phyloP scores from a whole-genome alignment of 768 basidiomycete species.

The Dioszegia crocea region DNA sequence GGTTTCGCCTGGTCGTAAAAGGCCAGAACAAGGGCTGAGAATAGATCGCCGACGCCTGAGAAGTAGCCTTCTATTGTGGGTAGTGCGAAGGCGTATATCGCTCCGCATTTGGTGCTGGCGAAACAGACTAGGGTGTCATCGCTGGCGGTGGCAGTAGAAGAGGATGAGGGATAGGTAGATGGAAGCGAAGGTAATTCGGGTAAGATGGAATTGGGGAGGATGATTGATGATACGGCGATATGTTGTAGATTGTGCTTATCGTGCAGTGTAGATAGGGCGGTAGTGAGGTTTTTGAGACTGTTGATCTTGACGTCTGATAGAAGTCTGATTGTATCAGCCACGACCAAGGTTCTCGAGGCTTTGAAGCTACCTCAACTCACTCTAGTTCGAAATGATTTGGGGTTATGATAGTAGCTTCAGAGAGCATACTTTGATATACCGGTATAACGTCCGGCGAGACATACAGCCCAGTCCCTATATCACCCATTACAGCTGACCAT shows the following conservation, averaged over 20 bases:
- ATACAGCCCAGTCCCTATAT: slow-evolving; percentile 74
- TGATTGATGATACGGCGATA: slow-evolving; percentile 88
- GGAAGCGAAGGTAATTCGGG: slow-evolving; percentile 41
- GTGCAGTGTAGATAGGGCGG: slow-evolving; percentile 72
- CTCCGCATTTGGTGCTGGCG: slow-evolving; percentile 54
- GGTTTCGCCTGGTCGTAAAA: too few relatives aligned
- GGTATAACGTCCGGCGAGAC: slow-evolving; percentile 82
- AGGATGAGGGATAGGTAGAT: slow-evolving; percentile 20
- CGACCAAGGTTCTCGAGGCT: too few relatives aligned
- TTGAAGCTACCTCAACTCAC: too few relatives aligned
- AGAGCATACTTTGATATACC: slow-evolving; percentile 67
- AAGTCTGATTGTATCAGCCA: slow-evolving; percentile 55
- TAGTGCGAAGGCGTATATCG: slow-evolving; percentile 62
- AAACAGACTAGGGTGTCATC: slow-evolving; percentile 70
- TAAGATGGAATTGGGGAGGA: slow-evolving; percentile 61
- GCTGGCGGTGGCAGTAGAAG: slow-evolving; percentile 7
- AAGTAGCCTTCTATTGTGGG: slow-evolving; percentile 85
- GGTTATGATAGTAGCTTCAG: slow-evolving; percentile 81
- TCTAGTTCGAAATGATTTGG: slow-evolving; percentile 99
- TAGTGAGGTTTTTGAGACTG: slow-evolving; percentile 59
- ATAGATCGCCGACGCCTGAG: slow-evolving; percentile 93
- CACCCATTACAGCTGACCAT: slow-evolving; percentile 81
- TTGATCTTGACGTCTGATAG: slow-evolving; percentile 69
- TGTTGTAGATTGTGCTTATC: slow-evolving; percentile 69
- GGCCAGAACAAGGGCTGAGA: slow-evolving; percentile 83